A percentile compares a stretch with the other conserved stretches of the same genome.
These are phyloP conservation scores for Leishmania martiniquensis DNA, from an alignment of 208 protist species.

Conservation along the genomic window DNA sequence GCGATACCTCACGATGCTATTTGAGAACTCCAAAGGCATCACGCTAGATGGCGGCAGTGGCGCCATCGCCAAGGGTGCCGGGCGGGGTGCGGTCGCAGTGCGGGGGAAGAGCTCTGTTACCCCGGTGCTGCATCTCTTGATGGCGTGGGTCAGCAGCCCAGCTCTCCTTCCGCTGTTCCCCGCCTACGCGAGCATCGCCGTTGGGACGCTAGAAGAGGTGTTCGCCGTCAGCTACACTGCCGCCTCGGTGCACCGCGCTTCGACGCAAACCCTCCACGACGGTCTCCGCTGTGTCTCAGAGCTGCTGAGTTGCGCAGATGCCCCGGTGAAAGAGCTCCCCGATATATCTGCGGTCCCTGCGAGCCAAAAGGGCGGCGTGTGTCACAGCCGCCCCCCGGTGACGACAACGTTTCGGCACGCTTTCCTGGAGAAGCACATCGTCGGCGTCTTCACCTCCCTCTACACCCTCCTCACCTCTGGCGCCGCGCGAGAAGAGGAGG, in stretches of 20 bases:
- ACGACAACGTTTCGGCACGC: slow-evolving; percentile 48
- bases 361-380: background rate
- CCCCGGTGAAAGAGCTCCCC: slow-evolving; percentile 37
- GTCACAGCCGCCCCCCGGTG: background rate
- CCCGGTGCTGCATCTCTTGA: slow-evolving; percentile 74
- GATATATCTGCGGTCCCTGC: background rate
- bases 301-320: slow-evolving; percentile 58
- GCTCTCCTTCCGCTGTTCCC: slow-evolving; percentile 59
- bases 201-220: slow-evolving; percentile 67
- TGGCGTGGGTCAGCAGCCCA: slow-evolving; percentile 61
- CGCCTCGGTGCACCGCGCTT: slow-evolving; percentile 39
- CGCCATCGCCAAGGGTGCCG: background rate
- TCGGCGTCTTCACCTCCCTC: slow-evolving; percentile 61
- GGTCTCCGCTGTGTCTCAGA: slow-evolving; percentile 78
- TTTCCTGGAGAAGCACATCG: slow-evolving; percentile 69
- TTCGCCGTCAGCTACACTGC: slow-evolving; percentile 49
- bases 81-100: background rate
- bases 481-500: slow-evolving; percentile 21
- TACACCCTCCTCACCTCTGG: slow-evolving; percentile 75
- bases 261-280: slow-evolving; percentile 47
- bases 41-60: slow-evolving; percentile 28
- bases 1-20: slow-evolving; percentile 39
- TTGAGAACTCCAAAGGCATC: slow-evolving; percentile 50
- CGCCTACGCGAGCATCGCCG: slow-evolving; percentile 54
- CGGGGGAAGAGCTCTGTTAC: slow-evolving; percentile 41